Percentiles rank a stretch among this genome's conserved stretches.
These are phyloP conservation scores for Hanseniaspora sp. DNA, from an alignment of 1,139 yeast genomes.

Conservation along the genomic window DNA sequence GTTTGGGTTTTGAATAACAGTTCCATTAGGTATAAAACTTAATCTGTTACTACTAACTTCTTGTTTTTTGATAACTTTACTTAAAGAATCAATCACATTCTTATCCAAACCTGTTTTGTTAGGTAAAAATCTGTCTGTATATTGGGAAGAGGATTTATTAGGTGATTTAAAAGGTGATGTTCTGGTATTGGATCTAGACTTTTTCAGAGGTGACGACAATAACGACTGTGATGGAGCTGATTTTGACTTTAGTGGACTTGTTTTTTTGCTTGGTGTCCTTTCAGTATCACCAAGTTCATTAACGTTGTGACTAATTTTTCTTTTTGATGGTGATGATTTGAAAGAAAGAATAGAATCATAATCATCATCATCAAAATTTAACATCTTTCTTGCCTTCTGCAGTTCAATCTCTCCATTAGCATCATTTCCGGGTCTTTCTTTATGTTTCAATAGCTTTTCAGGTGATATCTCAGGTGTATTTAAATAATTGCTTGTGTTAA, in stretches of 20 bases:
- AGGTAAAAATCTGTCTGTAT: constrained; percentile 81
- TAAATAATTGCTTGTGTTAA: background rate
- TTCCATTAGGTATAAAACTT: constrained; percentile 26
- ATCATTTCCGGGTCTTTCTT: background rate
- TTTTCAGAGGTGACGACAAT: constrained; percentile 27
- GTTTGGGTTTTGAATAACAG: background rate
- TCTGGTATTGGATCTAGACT: constrained; percentile 19
- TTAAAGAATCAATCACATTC: constrained; percentile 71
- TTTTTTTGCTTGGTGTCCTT: too few species aligned
- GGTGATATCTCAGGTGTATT: constrained; percentile 7
- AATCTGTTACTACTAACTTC: constrained; percentile 10
- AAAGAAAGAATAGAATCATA: background rate
- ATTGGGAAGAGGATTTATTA: constrained; percentile 26
- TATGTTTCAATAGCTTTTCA: background rate
- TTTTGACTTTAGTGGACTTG: background rate
- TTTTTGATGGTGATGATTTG: constrained; percentile 4
- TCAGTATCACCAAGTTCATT: background rate
- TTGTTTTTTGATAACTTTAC: constrained; percentile 19
- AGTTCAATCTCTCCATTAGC: background rate
- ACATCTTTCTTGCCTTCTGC: background rate
- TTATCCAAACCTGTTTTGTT: constrained; percentile 73
- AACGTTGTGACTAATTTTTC: background rate
- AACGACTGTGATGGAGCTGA: constrained; percentile 19
- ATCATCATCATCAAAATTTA: background rate
- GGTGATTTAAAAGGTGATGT: constrained; percentile 16